Conservation (phyloP, 169 alveolate species). For the Cystoisospora suis region DNA sequence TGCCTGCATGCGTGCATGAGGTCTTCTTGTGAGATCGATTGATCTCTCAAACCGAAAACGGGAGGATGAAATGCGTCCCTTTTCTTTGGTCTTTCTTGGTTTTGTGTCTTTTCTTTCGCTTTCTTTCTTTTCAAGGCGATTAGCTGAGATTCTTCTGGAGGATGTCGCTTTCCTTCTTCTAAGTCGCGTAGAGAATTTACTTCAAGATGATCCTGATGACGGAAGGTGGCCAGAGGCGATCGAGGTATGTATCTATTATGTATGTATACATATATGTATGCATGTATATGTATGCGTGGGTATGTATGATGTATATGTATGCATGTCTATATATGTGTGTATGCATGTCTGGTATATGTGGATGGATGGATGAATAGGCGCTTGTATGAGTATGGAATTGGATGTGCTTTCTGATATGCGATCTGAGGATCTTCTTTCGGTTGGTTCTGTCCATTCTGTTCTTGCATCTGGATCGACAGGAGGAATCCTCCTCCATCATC, state of each 20-base stretch:
- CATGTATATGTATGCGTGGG: background rate
- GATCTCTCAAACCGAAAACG: too few relatives aligned
- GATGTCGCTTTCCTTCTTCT: conserved; percentile 55
- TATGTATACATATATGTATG: background rate
- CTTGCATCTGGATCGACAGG: too few relatives aligned
- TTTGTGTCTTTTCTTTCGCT: background rate
- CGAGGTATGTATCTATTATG: conserved; percentile 15
- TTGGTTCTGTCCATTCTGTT: too few relatives aligned
- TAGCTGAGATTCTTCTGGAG: conserved; percentile 54
- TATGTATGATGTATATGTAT: background rate
- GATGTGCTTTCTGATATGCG: too few relatives aligned
- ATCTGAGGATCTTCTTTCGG: too few relatives aligned
- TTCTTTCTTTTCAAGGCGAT: background rate
- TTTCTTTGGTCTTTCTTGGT: too few relatives aligned
- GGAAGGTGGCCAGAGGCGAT: conserved; percentile 45
- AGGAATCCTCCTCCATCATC: too few relatives aligned
- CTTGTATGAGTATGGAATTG: too few relatives aligned
- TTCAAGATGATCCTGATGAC: background rate
- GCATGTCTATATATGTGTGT: background rate
- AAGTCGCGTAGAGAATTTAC: conserved; percentile 22
- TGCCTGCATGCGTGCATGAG: too few relatives aligned
- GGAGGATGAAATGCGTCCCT: too few relatives aligned
- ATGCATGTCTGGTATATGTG: background rate
- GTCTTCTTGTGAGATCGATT: too few relatives aligned
- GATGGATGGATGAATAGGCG: too few relatives aligned